Percentiles rank a stretch among this genome's conserved stretches.
These are phyloP conservation scores for Closterium sp. DNA, from an alignment of 139 green algal genomes.

Conservation along the genomic window DNA sequence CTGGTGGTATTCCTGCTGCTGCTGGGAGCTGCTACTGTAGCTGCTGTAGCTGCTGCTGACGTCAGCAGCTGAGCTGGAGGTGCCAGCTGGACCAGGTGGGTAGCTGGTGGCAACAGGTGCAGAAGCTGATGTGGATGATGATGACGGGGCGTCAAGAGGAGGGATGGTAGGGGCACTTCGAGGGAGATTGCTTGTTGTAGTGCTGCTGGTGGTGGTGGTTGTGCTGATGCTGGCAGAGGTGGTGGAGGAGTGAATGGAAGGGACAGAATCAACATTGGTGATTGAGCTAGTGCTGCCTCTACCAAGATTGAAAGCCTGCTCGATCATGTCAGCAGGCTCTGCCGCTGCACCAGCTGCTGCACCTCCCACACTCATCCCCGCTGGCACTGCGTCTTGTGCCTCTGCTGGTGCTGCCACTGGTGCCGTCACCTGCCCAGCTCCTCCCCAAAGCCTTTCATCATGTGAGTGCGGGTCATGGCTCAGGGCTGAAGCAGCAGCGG, in stretches of 20 bases:
- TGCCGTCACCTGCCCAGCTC: not conserved
- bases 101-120: not conserved
- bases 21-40: not conserved
- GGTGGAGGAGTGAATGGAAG: not conserved
- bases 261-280: not conserved
- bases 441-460: no score
- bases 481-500: not conserved
- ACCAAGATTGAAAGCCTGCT: not conserved
- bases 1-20: not conserved
- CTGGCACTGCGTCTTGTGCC: no score
- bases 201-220: not conserved
- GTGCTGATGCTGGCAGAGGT: not conserved
- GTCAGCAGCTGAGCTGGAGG: not conserved
- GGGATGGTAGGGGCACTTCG: not conserved
- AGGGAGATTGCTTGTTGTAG: not conserved
- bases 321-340: not conserved
- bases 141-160: not conserved
- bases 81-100: not conserved
- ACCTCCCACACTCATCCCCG: not conserved
- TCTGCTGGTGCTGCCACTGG: not conserved
- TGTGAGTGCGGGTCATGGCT: no score
- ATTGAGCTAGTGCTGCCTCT: not conserved
- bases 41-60: not conserved
- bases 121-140: not conserved
- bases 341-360: not conserved